Conservation (phyloP, 2,329 filamentous ascomycete species). For the Grosmannia clavigera region DNA sequence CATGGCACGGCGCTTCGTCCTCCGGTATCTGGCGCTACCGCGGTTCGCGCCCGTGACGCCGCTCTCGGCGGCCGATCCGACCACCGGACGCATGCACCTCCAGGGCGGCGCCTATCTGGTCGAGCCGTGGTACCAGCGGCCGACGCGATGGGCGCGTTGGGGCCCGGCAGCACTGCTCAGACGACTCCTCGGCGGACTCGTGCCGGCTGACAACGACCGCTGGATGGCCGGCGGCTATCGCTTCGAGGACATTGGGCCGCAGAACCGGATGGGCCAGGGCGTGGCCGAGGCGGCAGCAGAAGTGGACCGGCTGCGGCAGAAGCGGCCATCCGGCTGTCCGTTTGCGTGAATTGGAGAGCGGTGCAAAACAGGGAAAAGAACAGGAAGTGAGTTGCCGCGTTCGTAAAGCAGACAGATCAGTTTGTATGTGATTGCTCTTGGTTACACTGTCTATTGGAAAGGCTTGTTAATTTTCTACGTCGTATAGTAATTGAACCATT, state of each 20-base stretch:
- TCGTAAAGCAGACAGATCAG: too few species aligned
- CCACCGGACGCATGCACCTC: conserved; percentile 38
- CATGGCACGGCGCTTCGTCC: conserved; percentile 35
- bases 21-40: conserved; percentile 49
- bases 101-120: conserved; percentile 36
- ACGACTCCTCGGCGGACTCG: conserved; percentile 27
- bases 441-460: too few species aligned
- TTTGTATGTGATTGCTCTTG: too few species aligned
- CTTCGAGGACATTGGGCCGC: conserved; percentile 51
- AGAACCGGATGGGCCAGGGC: conserved; percentile 38
- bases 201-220: conserved; percentile 32
- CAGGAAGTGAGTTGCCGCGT: too few species aligned
- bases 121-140: conserved; percentile 52
- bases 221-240: conserved; percentile 38
- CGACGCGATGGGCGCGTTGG: conserved; percentile 50
- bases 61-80: conserved; percentile 34
- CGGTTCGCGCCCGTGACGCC: conserved; percentile 30
- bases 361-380: too few species aligned
- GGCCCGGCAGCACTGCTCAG: conserved; percentile 40
- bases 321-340: conserved; percentile 33
- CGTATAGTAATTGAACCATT: too few species aligned
- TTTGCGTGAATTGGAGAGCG: conserved; percentile 18
- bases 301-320: conserved; percentile 22
- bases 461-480: too few species aligned
- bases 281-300: conserved; percentile 31